Evolutionary conservation across 768 basidiomycete genomes (phyloP).

Genomic region (Tricholoma terreum): DNA sequence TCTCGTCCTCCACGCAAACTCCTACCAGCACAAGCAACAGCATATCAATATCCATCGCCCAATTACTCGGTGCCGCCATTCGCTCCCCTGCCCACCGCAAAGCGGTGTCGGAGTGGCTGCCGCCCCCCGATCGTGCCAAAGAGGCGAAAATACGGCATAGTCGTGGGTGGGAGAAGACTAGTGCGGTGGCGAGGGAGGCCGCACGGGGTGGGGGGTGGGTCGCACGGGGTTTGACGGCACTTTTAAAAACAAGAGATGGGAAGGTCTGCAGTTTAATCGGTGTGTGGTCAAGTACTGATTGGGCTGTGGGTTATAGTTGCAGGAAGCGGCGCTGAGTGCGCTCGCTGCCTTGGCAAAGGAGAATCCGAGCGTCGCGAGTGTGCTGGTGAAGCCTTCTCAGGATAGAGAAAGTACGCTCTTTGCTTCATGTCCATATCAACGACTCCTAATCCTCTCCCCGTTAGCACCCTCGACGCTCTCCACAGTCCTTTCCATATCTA

Average conservation of each 20-base stretch:
- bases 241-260: conserved; percentile 49
- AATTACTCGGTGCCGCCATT: conserved; percentile 52
- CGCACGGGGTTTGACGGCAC: conserved; percentile 43
- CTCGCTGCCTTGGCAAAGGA: conserved; percentile 68
- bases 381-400: conserved; percentile 40
- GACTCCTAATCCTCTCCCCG: background rate
- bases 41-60: conserved; percentile 45
- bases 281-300: background rate
- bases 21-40: conserved; percentile 34
- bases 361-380: conserved; percentile 48
- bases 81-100: conserved; percentile 48
- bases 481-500: conserved; percentile 48
- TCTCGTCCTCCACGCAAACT: background rate
- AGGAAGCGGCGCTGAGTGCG: conserved; percentile 63
- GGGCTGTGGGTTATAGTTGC: conserved; percentile 36
- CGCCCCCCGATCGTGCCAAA: conserved; percentile 48
- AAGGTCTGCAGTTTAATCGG: conserved; percentile 39
- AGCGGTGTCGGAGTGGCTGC: conserved; percentile 61
- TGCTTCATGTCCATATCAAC: background rate
- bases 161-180: conserved; percentile 73
- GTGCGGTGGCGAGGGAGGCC: conserved; percentile 43
- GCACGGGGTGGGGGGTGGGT: conserved; percentile 50
- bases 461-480: conserved; percentile 39
- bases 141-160: conserved; percentile 46
- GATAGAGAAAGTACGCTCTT: conserved; percentile 37